phyloP scores from a whole-genome alignment of 441 rosid genomes.

The Mallotus japonicus region DNA sequence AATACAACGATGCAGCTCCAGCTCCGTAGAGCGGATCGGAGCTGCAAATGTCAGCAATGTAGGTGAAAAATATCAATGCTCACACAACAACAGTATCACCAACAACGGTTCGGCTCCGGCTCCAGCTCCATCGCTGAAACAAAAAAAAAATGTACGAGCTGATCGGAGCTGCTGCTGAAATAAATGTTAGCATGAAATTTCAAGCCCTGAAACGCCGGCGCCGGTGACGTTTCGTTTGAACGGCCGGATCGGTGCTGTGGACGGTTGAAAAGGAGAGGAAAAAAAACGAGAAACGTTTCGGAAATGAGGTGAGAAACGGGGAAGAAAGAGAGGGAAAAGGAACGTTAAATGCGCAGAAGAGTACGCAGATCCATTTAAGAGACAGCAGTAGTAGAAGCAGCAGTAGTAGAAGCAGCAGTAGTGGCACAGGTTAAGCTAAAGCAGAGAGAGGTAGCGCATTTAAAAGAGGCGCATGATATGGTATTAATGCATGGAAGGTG shows the following conservation, averaged over 20 bases:
- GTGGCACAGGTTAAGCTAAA: constrained; percentile 11
- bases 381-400: background rate
- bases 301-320: constrained; percentile 32
- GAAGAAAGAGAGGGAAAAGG: background rate
- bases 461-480: constrained; percentile 7
- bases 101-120: too few relatives aligned
- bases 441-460: background rate
- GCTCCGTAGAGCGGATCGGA: constrained; percentile 36
- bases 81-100: background rate
- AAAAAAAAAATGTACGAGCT: constrained; percentile 8
- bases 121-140: too few relatives aligned
- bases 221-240: too few relatives aligned
- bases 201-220: too few relatives aligned
- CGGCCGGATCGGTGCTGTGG: background rate
- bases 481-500: constrained; percentile 2
- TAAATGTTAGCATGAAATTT: too few relatives aligned
- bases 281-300: constrained; percentile 23
- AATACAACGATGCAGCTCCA: constrained; percentile 4
- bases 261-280: background rate
- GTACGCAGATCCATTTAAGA: constrained; percentile 16
- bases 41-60: background rate
- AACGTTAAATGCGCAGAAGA: background rate
- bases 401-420: background rate
- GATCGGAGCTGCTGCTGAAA: constrained; percentile 33
- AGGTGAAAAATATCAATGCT: too few relatives aligned